These are phyloP conservation scores for Acidomyces sp. DNA, from an alignment of 495 filamentous ascomycete genomes.

Conservation along the genomic window DNA sequence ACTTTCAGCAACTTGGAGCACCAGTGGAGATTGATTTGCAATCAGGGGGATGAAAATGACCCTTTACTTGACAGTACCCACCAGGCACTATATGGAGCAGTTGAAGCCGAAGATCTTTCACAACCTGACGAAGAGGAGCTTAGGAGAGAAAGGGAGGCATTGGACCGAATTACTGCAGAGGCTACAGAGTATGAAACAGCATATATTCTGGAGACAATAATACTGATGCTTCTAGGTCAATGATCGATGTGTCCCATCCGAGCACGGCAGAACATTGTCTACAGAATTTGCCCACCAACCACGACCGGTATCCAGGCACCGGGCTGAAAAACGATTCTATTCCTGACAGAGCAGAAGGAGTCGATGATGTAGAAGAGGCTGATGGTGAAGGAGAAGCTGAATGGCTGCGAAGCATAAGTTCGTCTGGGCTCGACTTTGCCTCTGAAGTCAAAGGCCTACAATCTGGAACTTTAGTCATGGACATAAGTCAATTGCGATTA, in stretches of 20 bases:
- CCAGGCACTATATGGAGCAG: slow-evolving; percentile 26
- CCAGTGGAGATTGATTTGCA: background rate
- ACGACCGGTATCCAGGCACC: background rate
- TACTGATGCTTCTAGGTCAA: slow-evolving; percentile 1
- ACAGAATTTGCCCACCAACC: slow-evolving; percentile 2
- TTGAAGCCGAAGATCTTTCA: slow-evolving; percentile 15
- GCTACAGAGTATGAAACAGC: slow-evolving; percentile 24
- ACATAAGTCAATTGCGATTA: slow-evolving; percentile 11
- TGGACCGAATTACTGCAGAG: slow-evolving; percentile 29
- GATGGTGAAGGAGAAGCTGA: too few relatives aligned
- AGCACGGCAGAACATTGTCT: slow-evolving; percentile 6
- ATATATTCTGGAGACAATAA: background rate
- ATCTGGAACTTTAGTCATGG: slow-evolving; percentile 6
- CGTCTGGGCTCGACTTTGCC: background rate
- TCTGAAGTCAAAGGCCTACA: slow-evolving; percentile 6
- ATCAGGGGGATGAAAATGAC: slow-evolving; percentile 21
- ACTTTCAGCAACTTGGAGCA: background rate
- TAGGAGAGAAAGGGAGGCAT: slow-evolving; percentile 26
- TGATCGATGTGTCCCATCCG: slow-evolving; percentile 16
- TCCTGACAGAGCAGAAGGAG: slow-evolving; percentile 2
- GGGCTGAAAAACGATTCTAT: background rate
- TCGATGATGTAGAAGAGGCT: too few relatives aligned
- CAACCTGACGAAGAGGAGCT: slow-evolving; percentile 30
- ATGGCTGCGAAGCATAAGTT: slow-evolving; percentile 16
- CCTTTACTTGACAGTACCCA: slow-evolving; percentile 26